Percentiles rank a stretch among this genome's conserved stretches.
These are phyloP conservation scores for Sporothrix inflata DNA, from an alignment of 2,329 filamentous ascomycete species.

Conservation along the genomic window DNA sequence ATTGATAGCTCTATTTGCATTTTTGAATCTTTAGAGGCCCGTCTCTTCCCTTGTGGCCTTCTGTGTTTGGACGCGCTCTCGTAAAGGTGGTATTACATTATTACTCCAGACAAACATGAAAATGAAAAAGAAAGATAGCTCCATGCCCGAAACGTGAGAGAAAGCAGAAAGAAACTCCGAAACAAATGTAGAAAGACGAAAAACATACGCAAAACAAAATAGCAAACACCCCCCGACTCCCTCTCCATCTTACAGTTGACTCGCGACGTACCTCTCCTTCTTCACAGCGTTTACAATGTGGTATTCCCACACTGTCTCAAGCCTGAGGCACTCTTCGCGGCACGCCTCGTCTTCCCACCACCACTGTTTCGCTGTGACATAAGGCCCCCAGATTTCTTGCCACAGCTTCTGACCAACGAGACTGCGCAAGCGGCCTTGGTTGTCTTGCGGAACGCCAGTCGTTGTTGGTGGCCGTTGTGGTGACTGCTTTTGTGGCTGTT, in stretches of 20 bases:
- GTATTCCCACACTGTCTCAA: constrained; percentile 63
- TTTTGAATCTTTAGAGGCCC: neutral
- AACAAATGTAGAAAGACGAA: neutral
- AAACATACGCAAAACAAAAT: neutral
- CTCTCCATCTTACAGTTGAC: neutral
- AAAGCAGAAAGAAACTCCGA: neutral
- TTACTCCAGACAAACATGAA: neutral
- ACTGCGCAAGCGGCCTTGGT: constrained; percentile 50
- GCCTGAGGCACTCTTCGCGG: constrained; percentile 57
- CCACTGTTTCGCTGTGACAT: constrained; percentile 55
- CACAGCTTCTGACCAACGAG: constrained; percentile 61
- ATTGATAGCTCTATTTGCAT: neutral
- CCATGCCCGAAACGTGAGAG: neutral
- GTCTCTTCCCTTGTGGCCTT: neutral
- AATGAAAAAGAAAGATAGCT: neutral
- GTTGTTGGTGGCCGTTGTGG: neutral
- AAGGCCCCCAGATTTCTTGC: constrained; percentile 63
- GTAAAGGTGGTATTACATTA: constrained; percentile 20
- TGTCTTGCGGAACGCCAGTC: neutral
- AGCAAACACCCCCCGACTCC: neutral
- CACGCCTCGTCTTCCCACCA: constrained; percentile 65
- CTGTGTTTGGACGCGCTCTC: neutral
- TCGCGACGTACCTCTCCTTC: constrained; percentile 28
- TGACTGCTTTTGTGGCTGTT: neutral
- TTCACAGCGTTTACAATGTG: constrained; percentile 60